Evolutionary conservation across 352 stramenopile species (phyloP), one percentile per base, ranked within the genome.

Genomic region (Pythium phragmiticola): DNA sequence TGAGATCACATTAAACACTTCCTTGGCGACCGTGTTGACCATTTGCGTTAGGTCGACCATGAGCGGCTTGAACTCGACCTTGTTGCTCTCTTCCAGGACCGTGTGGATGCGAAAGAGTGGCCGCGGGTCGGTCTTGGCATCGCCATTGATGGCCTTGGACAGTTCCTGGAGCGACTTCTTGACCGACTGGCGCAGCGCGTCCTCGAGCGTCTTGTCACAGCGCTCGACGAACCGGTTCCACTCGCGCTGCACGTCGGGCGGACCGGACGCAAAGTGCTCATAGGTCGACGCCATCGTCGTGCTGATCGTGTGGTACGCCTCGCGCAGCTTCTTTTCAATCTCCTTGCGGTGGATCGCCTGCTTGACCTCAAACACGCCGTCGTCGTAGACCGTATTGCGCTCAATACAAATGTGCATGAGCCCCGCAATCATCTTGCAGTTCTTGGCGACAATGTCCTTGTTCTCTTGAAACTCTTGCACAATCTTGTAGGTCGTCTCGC

Each of bases 151-250:
- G 26, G 90, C 92, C 48, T 95, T 93, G 0, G 88, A 96, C 1
- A 98, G 76, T 59, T 98, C 90, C 60, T 98, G 94, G 16, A 98
- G 80, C 0, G 89, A 98, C n/a, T 92, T 94, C 65, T 98, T 98
- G 0, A 98, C 90, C 0, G 89, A 95, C 57, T 95, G 87, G 0
- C 93, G 86, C 17, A 98, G 74, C 6, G 95, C 82, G 56, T 95
- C 81, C 54, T 98, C 90, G 2, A 98, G 68, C 74, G 88, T 89
- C 58, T 93, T 95, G 76, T 98, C 94, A 21, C 85, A 95, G 0
- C 87, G 72, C 37, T 95, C 80, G 1, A 97, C 80, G 54, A 98
- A 97, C 12, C 88, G 87, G 59, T 84, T 87, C 90, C 94, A 98
- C 64, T 98, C 92, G 9, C 92, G 82, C 60, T 97, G 91, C 7